phyloP scores from a whole-genome alignment of 768 basidiomycete species.

The Cystobasidium onofrii region DNA sequence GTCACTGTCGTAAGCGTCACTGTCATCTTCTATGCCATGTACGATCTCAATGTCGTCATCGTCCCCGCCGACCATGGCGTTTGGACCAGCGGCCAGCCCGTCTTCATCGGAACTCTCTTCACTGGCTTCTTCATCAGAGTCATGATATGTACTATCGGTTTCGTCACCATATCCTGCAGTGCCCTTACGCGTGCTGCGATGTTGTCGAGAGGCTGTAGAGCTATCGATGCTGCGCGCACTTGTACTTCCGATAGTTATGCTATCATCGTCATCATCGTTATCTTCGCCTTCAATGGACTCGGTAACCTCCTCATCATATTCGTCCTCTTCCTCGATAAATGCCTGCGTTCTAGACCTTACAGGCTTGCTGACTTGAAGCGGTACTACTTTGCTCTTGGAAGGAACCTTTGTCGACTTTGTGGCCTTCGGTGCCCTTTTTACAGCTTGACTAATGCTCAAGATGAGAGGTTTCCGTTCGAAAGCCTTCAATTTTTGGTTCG shows the following conservation, averaged over 20 bases:
- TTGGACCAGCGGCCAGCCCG: neutral
- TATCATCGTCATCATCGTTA: neutral
- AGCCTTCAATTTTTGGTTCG: neutral
- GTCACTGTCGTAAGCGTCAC: neutral
- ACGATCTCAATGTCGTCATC: slow-evolving; percentile 3
- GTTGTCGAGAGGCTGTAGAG: neutral
- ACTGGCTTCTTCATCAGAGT: neutral
- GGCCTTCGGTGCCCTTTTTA: neutral
- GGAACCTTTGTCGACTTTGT: neutral
- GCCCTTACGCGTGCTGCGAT: neutral
- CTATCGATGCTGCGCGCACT: neutral
- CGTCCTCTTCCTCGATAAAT: neutral
- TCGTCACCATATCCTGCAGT: neutral
- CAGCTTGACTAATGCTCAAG: neutral
- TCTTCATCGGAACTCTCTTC: neutral
- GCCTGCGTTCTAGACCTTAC: neutral
- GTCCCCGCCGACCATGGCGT: neutral
- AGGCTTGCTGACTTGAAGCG: neutral
- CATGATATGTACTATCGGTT: neutral
- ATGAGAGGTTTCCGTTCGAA: neutral
- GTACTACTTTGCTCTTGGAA: neutral
- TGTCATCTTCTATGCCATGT: neutral
- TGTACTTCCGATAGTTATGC: neutral
- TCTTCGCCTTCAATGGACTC: neutral
- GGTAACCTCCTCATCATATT: neutral